Conservation (phyloP, 2,329 filamentous ascomycete species). For the Elsinoe perseae region DNA sequence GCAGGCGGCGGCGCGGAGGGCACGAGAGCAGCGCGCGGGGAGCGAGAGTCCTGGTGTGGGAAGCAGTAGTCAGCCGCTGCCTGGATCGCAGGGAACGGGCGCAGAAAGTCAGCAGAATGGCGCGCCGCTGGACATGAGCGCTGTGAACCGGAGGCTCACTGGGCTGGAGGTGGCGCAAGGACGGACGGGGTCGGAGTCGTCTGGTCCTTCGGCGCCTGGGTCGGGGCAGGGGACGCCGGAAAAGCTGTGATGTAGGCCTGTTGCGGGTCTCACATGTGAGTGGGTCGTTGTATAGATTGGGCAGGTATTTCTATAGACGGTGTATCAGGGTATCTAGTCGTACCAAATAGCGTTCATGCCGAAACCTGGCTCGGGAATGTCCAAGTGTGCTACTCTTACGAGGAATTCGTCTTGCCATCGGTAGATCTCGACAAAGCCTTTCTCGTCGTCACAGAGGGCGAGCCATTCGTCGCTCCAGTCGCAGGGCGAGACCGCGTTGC, state of each 20-base stretch:
- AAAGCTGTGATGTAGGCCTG: not conserved
- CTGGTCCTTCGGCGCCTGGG: no score
- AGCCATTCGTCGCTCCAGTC: slow-evolving; percentile 83
- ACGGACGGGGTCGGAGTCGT: no score
- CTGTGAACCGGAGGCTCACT: no score
- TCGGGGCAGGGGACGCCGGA: not conserved
- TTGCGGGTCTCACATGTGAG: no score
- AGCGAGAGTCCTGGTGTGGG: no score
- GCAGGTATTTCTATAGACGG: not conserved
- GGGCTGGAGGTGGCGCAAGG: no score
- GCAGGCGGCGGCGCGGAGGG: not conserved
- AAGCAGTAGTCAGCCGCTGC: no score
- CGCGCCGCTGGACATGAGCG: no score
- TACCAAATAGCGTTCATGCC: slow-evolving; percentile 98
- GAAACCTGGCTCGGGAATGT: slow-evolving; percentile 80
- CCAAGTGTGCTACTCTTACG: slow-evolving; percentile 65
- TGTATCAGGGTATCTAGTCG: slow-evolving; percentile 43
- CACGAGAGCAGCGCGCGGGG: no score
- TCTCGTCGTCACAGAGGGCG: slow-evolving; percentile 82
- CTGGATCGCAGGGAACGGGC: no score
- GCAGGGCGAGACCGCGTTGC: slow-evolving; percentile 77
- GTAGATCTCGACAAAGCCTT: slow-evolving; percentile 82
- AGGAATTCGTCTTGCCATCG: slow-evolving; percentile 77
- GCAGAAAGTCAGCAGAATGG: no score
- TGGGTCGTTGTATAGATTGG: not conserved